A percentile compares a stretch with the other conserved stretches of the same genome.
These are phyloP conservation scores for Penicillium sp. DNA, from an alignment of 2,329 filamentous ascomycete genomes.

Conservation along the genomic window DNA sequence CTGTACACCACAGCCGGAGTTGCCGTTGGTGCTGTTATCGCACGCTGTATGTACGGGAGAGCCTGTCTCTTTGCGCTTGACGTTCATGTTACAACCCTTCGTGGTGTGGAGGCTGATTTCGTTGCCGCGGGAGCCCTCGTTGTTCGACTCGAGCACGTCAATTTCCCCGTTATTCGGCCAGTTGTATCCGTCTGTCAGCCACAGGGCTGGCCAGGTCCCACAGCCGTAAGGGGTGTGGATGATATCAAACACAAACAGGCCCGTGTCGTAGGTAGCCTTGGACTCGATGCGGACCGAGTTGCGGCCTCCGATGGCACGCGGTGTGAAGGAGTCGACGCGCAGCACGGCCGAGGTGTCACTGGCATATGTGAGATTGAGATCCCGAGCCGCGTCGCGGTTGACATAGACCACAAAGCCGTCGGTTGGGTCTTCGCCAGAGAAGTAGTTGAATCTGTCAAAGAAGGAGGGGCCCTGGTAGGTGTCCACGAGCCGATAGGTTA, in stretches of 20 bases:
- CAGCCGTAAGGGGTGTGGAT: slow-evolving; percentile 66
- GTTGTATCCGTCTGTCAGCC: slow-evolving; percentile 62
- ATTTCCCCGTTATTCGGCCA: slow-evolving; percentile 69
- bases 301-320: slow-evolving; percentile 61
- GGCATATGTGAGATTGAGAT: slow-evolving; percentile 63
- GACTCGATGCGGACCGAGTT: slow-evolving; percentile 66
- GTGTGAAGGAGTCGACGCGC: slow-evolving; percentile 62
- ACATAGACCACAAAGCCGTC: slow-evolving; percentile 52
- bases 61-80: slow-evolving; percentile 59
- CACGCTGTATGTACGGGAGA: slow-evolving; percentile 50
- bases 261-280: slow-evolving; percentile 60
- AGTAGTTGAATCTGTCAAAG: slow-evolving; percentile 52
- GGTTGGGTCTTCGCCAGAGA: slow-evolving; percentile 48
- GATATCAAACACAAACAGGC: slow-evolving; percentile 69
- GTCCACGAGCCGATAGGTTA: slow-evolving; percentile 47
- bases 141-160: slow-evolving; percentile 63
- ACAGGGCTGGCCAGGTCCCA: slow-evolving; percentile 67
- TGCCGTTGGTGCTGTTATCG: slow-evolving; percentile 53
- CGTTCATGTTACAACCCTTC: slow-evolving; percentile 55
- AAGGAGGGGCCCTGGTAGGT: slow-evolving; percentile 46
- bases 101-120: slow-evolving; percentile 63
- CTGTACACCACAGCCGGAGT: slow-evolving; percentile 61
- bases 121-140: slow-evolving; percentile 58
- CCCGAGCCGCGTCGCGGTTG: slow-evolving; percentile 27
- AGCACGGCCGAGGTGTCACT: slow-evolving; percentile 57